phyloP scores from a whole-genome alignment of 352 stramenopile genomes.

The Phytophthora colocasiae region DNA sequence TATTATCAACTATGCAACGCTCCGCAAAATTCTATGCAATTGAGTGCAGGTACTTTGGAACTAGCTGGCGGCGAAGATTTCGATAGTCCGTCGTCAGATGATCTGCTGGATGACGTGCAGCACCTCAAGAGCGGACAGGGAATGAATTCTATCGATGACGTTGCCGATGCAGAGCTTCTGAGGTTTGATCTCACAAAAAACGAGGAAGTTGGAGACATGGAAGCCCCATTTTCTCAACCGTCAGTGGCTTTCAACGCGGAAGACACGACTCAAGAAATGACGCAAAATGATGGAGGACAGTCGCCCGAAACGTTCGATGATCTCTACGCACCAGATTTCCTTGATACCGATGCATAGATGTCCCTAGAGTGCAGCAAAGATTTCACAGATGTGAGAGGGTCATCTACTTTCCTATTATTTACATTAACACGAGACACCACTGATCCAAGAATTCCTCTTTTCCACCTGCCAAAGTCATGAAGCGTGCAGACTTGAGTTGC shows the following conservation, averaged over 20 bases:
- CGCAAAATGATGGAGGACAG: constrained; percentile 3
- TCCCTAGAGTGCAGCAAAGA: constrained; percentile 7
- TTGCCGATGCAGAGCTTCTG: constrained; percentile 4
- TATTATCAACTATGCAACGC: constrained; percentile 34
- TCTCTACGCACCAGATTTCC: constrained; percentile 34
- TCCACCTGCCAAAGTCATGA: constrained; percentile 25
- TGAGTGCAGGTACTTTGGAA: constrained; percentile 22
- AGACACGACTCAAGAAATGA: too few species aligned
- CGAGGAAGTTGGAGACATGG: not conserved
- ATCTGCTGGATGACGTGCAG: constrained; percentile 40
- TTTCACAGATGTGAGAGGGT: not conserved
- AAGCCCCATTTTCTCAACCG: not conserved
- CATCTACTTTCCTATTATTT: constrained; percentile 25
- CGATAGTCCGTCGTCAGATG: constrained; percentile 44
- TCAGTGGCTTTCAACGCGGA: not conserved
- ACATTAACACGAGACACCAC: constrained; percentile 21
- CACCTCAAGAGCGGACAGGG: constrained; percentile 11
- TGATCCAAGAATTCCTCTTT: constrained; percentile 1
- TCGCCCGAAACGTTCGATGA: constrained; percentile 19
- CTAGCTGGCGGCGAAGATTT: constrained; percentile 29
- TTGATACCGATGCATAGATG: constrained; percentile 20
- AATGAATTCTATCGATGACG: constrained; percentile 11
- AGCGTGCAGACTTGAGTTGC: constrained; percentile 20
- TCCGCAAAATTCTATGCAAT: not conserved
- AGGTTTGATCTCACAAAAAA: constrained; percentile 3